Conservation (phyloP, 2,329 filamentous ascomycete species). For the Xylariomycetidae sp. region DNA sequence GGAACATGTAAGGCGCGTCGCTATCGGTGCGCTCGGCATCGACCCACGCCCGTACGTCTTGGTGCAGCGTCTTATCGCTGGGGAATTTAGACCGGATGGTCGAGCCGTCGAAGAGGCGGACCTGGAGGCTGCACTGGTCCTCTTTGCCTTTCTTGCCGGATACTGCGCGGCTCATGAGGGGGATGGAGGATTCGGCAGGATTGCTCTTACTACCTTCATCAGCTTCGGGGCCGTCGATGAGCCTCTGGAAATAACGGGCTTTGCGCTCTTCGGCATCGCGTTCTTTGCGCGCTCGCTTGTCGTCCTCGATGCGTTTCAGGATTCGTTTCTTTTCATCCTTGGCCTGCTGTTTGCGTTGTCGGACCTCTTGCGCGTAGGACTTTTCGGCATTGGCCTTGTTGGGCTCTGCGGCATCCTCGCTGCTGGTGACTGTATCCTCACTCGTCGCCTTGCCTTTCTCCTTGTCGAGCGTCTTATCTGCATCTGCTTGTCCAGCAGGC, state of each 20-base stretch:
- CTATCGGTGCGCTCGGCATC: constrained; percentile 56
- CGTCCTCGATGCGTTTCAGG: constrained; percentile 69
- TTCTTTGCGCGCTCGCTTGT: constrained; percentile 64
- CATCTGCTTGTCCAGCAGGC: no score
- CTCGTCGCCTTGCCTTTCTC: constrained; percentile 45
- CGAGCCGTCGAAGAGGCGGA: constrained; percentile 79
- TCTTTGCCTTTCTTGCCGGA: constrained; percentile 9
- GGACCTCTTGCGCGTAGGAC: constrained; percentile 51
- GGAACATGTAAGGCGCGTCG: constrained; percentile 71
- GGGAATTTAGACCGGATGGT: constrained; percentile 71
- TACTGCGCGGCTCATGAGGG: constrained; percentile 12
- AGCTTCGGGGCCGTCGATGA: constrained; percentile 14
- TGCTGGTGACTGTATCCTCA: constrained; percentile 41
- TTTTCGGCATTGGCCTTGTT: constrained; percentile 23
- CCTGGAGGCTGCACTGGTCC: constrained; percentile 59
- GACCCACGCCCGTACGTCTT: constrained; percentile 72
- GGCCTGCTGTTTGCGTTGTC: constrained; percentile 60
- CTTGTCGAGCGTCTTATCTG: no score
- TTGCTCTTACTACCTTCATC: constrained; percentile 7
- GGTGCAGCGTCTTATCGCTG: constrained; percentile 55
- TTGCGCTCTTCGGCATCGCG: constrained; percentile 45
- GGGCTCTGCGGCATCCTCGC: no score
- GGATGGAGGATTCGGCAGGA: constrained; percentile 8
- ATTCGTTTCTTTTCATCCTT: constrained; percentile 67
- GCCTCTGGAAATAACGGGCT: constrained; percentile 24